Conservation (phyloP, 768 basidiomycete species). For the Cystobasidium tubakii region DNA sequence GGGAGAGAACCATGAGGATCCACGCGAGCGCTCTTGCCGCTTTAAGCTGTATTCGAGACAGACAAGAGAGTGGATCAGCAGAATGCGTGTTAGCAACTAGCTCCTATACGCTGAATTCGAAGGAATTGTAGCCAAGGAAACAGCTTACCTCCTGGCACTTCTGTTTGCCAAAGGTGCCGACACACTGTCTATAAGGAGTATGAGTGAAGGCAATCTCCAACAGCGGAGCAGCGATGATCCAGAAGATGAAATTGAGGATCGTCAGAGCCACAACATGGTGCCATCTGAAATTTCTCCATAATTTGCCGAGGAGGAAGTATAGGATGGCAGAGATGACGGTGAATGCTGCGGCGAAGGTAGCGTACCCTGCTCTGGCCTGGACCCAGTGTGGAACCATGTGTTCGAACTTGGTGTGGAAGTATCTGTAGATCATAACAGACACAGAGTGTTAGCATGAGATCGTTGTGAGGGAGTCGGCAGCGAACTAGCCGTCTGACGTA, state of each 20-base stretch:
- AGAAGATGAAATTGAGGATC: constrained; percentile 1
- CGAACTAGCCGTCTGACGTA: no score
- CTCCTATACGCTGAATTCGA: no score
- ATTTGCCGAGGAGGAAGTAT: not conserved
- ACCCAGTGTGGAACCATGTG: not conserved
- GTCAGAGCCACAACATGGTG: not conserved
- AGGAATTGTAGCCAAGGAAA: not conserved
- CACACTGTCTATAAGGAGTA: not conserved
- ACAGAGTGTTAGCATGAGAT: not conserved
- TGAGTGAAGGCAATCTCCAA: not conserved
- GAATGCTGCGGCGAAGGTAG: not conserved
- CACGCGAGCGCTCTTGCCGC: not conserved
- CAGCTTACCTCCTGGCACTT: not conserved
- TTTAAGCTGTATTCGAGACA: not conserved
- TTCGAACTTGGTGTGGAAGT: not conserved
- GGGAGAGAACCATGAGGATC: not conserved
- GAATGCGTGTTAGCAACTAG: no score
- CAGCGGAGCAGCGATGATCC: not conserved
- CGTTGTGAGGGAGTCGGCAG: not conserved
- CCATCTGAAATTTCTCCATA: not conserved
- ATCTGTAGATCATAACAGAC: not conserved
- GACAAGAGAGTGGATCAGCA: no score
- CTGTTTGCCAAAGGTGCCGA: not conserved
- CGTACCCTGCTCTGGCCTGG: not conserved
- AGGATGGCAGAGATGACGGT: not conserved